Base-by-base conservation (phyloP, 2,329 filamentous ascomycete species). In the Cryphonectria naterciae region DNA sequence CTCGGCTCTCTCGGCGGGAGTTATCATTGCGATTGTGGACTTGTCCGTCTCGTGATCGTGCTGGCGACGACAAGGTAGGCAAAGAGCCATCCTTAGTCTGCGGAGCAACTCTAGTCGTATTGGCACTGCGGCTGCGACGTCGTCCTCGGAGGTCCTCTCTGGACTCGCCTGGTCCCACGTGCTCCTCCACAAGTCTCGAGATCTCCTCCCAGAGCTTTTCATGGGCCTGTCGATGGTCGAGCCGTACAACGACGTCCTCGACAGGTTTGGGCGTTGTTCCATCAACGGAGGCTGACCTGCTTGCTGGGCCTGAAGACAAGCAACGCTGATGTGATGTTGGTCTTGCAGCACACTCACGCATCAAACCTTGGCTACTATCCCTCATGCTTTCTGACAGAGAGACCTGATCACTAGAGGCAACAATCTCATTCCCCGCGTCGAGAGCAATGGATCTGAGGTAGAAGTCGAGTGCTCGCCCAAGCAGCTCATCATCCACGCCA, bases 401-500 rank as follows among this genome's bases (percentile, higher is more conserved):
- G 3, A 3, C 17, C 15, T 28, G 35, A 4, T 28, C 65, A 4
- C 35, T 19, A 22, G 46, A 46, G 37, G 13, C 61, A n/a, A 75
- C 62, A 28, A 80, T 70, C 62, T 77, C 77, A 0, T 79, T 77
- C 56, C 76, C 80, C 1, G 75, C 76, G 1, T 67, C 73, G 10
- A 80, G 78, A 2, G 74, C 69, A 2, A 79, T 78, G 2, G 72
- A 75, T 63, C 63, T 65, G 10, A 68, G 49, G 2, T 70, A 43
- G 28, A 68, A 35, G n/a, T 71, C 60, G 68, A 35, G 77, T 65
- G 2, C 74, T 74, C 64, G 41, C 28, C 43, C 68, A 2, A 63
- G 56, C 6, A 70, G 17, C 5, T 32, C 37, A 3, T 60, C 54
- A n/a, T 70, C 64, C 1, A 62, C 28, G 22, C 54, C 68, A 22